Percentiles rank a stretch among this genome's conserved stretches.
Conservation (phyloP, 768 basidiomycete species). For the Suillus hirtellus region DNA sequence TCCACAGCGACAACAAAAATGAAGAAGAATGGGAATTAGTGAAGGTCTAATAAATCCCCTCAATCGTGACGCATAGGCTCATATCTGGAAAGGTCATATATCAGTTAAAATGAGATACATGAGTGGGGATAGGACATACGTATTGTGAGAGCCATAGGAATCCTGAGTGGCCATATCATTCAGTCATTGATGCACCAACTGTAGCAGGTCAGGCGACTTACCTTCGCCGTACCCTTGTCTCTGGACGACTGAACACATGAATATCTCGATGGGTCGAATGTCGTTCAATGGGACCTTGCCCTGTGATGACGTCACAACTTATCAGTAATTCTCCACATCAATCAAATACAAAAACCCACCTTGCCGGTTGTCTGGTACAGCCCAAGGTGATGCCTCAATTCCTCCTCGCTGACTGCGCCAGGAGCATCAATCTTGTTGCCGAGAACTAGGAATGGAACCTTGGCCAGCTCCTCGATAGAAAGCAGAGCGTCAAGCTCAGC, state of each 20-base stretch:
- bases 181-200: slow-evolving; percentile 13
- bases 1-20: neutral
- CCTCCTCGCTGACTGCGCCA: slow-evolving; percentile 96
- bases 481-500: slow-evolving; percentile 96
- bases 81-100: slow-evolving; percentile 1
- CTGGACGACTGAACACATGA: slow-evolving; percentile 99
- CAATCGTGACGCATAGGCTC: neutral
- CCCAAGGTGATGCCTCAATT: slow-evolving; percentile 92
- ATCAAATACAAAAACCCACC: slow-evolving; percentile 44
- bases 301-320: slow-evolving; percentile 38
- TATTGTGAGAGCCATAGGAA: slow-evolving; percentile 99
- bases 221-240: slow-evolving; percentile 98
- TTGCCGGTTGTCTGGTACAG: slow-evolving; percentile 99
- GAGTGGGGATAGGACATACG: slow-evolving; percentile 48
- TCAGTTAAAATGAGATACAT: neutral
- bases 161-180: slow-evolving; percentile 39
- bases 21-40: neutral
- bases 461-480: slow-evolving; percentile 90
- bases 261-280: slow-evolving; percentile 97
- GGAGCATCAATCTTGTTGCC: slow-evolving; percentile 99
- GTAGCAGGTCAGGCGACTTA: slow-evolving; percentile 26
- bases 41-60: neutral
- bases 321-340: slow-evolving; percentile 11
- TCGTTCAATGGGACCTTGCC: slow-evolving; percentile 96
- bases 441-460: slow-evolving; percentile 96